Evolutionary conservation across 2,329 filamentous ascomycete species (phyloP), one percentile per base, ranked within the genome.

Genomic region (Cladophialophora psammophila): DNA sequence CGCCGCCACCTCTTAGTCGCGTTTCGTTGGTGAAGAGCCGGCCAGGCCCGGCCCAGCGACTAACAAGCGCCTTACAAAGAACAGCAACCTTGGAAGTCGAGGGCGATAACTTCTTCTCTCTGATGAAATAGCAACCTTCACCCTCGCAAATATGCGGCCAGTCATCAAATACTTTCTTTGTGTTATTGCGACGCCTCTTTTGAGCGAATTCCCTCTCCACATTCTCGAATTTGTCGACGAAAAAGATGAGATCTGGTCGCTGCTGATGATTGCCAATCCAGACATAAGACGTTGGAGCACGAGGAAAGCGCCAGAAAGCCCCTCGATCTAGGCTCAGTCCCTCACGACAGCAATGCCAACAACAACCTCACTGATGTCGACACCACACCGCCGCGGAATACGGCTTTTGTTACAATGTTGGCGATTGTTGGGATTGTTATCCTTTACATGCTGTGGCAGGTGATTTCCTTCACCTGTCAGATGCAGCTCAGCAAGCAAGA

Each of bases 191-290:
- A 58, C 55, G 9, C 36, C 36, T 7, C 12, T 58, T 36, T 31
- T 58, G 35, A 45, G 55, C 55, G 55, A 58, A 40, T 40, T 58
- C 13, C 38, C 36, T 31, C 35, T 58, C 20, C 36, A 45, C 38
- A 58, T 45, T n/a, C 55, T 58, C 31, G 55, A 58, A 45, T 15
- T 58, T 32, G 20, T 58, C 38, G 36, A 58, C 9, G 55, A 45
- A n/a, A 15, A 58, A 58, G 34, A n/a, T n/a, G 20, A 2, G 18
- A 6, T 38, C n/a, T 31, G 12, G 13, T 38, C 10, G 55, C 35
- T 26, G 34, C 36, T 26, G 32, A 35, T 10, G 55, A 58, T 15
- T 20, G 34, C 36, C 55, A 40, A 20, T 42, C 36, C 7, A 12
- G 40, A 15, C 55, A 58, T 9, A 31, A 31, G 34, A 38, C 36